Conservation (phyloP, 176 grass and related monocot genomes). For the Cenchrus americanus region DNA sequence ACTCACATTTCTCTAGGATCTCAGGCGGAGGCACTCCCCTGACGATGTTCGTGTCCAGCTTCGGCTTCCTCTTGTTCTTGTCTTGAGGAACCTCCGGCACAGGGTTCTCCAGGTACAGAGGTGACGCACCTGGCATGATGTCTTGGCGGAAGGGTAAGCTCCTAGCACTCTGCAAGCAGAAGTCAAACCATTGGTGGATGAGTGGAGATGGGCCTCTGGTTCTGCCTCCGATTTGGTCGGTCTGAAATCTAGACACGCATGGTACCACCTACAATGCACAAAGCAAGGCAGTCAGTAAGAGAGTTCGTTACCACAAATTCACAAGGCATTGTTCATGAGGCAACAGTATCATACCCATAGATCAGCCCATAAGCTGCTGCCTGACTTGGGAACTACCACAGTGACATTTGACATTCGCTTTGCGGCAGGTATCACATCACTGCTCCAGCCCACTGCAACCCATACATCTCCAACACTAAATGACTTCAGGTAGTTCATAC, state of each 20-base stretch:
- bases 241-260: conserved; percentile 62
- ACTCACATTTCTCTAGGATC: conserved; percentile 82
- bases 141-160: conserved; percentile 73
- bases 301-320: neutral
- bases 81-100: conserved; percentile 48
- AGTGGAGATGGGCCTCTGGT: conserved; percentile 81
- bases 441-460: conserved; percentile 94
- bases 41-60: conserved; percentile 80
- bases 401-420: conserved; percentile 86
- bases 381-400: conserved; percentile 90
- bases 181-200: conserved; percentile 86
- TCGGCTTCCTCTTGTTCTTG: conserved; percentile 59
- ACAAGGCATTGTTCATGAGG: neutral
- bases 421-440: conserved; percentile 81
- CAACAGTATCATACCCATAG: conserved; percentile 62
- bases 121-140: conserved; percentile 77
- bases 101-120: conserved; percentile 52
- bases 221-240: conserved; percentile 74
- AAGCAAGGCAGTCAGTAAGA: conserved; percentile 9
- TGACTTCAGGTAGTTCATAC: conserved; percentile 83
- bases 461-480: conserved; percentile 91
- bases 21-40: conserved; percentile 68
- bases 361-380: conserved; percentile 90
- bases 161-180: conserved; percentile 76
- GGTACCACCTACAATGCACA: conserved; percentile 65